A percentile compares a stretch with the other conserved stretches of the same genome.
phyloP scores from a whole-genome alignment of 75 land plant species.

The Pinus albicaulis region DNA sequence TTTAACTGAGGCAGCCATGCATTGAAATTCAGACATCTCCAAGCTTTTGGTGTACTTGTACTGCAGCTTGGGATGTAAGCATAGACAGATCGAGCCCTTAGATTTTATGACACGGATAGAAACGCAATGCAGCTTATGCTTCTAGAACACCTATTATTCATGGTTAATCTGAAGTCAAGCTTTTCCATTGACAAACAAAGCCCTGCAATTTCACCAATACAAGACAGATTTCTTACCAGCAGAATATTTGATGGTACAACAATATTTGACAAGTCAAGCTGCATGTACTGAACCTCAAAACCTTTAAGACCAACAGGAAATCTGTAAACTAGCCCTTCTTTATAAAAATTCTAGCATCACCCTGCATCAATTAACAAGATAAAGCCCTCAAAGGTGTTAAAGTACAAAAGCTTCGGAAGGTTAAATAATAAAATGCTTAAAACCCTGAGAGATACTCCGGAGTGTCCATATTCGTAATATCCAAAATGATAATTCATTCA shows the following conservation, averaged over 20 bases:
- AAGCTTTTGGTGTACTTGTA: background rate
- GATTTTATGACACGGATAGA: too few relatives aligned
- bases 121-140: background rate
- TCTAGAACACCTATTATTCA: background rate
- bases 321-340: background rate
- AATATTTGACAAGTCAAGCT: background rate
- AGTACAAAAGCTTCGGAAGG: background rate
- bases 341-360: background rate
- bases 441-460: background rate
- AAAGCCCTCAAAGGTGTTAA: background rate
- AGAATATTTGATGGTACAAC: background rate
- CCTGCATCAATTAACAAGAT: conserved; percentile 3
- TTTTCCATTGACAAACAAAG: background rate
- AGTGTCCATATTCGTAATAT: too few relatives aligned
- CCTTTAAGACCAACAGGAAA: background rate
- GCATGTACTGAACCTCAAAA: background rate
- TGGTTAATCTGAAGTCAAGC: background rate
- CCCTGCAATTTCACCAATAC: background rate
- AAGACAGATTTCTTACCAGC: background rate
- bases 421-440: background rate
- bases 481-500: background rate
- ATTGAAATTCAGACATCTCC: background rate
- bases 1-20: conserved; percentile 1
- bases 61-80: background rate
- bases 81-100: background rate